Evolutionary conservation across 257 asterid species (phyloP).

Genomic region (Lycium ferocissimum): DNA sequence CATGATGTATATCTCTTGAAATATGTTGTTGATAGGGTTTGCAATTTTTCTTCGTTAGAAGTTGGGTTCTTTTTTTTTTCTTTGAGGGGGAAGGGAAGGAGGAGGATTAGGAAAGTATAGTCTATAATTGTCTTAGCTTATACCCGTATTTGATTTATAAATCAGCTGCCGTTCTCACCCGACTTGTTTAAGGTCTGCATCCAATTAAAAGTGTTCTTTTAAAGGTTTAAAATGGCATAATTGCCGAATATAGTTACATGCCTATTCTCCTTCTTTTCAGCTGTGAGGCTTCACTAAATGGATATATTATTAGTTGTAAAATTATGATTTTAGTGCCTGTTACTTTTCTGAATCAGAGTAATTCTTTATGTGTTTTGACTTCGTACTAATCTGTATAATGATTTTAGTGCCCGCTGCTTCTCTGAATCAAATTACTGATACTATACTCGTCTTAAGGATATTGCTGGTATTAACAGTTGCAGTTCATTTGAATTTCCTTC

Average conservation of each 20-base stretch:
- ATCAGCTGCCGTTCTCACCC: background rate
- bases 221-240: background rate
- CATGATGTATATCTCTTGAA: background rate
- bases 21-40: background rate
- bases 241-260: background rate
- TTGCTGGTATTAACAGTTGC: constrained; percentile 13
- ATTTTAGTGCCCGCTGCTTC: background rate
- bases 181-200: background rate
- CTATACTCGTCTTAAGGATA: background rate
- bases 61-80: background rate
- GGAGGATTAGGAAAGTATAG: background rate
- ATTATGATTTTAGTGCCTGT: background rate
- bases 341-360: background rate
- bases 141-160: background rate
- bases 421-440: constrained; percentile 17
- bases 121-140: background rate
- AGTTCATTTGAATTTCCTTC: constrained; percentile 15
- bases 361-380: constrained; percentile 14
- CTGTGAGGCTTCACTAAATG: constrained; percentile 10
- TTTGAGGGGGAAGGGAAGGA: background rate
- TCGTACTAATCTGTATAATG: background rate
- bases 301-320: background rate
- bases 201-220: background rate
- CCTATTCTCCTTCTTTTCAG: background rate
- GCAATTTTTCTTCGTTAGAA: background rate